Conservation (phyloP, 257 asterid species). For the Echites panduratus region DNA sequence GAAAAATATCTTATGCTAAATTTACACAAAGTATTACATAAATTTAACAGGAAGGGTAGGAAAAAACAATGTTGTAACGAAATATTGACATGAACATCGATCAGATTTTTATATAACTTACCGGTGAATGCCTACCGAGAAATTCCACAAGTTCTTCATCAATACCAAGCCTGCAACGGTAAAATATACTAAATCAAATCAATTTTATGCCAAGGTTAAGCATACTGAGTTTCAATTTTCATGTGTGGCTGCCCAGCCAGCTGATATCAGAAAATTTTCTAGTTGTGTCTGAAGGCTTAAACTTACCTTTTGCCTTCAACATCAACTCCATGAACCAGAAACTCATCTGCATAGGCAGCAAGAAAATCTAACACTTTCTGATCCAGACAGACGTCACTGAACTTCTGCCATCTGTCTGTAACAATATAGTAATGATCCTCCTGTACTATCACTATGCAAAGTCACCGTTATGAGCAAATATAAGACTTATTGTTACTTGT, state of each 20-base stretch:
- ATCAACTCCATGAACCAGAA: conserved; percentile 97
- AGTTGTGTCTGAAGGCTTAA: neutral
- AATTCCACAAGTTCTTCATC: conserved; percentile 92
- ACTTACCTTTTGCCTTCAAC: conserved; percentile 96
- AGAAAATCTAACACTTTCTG: conserved; percentile 57
- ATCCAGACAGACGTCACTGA: conserved; percentile 74
- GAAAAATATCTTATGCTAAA: too few species aligned
- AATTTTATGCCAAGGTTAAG: neutral
- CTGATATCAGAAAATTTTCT: neutral
- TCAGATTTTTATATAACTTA: conserved; percentile 24
- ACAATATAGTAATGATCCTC: conserved; percentile 73
- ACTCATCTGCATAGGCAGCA: conserved; percentile 77
- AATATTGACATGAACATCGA: neutral
- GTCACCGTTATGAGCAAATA: conserved; percentile 12
- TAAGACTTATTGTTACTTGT: neutral
- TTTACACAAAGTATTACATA: too few species aligned
- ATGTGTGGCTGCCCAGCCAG: neutral
- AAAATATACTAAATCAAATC: neutral
- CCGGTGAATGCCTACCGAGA: conserved; percentile 75
- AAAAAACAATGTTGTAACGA: neutral
- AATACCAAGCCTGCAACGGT: conserved; percentile 68
- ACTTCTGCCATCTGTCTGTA: conserved; percentile 98
- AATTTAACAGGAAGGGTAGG: neutral
- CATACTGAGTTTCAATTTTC: neutral
- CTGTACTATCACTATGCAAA: conserved; percentile 32